These are phyloP conservation scores for Hypoxylon fuscum DNA, from an alignment of 495 filamentous ascomycete genomes.

Conservation along the genomic window DNA sequence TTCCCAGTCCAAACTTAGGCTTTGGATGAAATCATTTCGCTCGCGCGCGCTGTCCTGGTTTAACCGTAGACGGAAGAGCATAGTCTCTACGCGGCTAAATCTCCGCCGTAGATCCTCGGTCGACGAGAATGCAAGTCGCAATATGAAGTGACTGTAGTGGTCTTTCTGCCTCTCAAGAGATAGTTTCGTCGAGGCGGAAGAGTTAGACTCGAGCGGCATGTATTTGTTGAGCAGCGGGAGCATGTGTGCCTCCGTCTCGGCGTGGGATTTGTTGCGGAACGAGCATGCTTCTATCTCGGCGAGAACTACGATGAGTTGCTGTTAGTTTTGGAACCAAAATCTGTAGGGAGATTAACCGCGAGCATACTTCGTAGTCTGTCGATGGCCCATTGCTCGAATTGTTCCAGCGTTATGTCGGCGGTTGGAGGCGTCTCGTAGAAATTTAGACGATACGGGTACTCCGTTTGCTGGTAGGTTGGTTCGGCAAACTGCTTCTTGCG, in stretches of 20 bases:
- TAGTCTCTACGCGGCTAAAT: conserved; percentile 85
- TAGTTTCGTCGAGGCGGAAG: conserved; percentile 65
- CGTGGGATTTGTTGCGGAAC: conserved; percentile 84
- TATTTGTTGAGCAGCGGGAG: conserved; percentile 83
- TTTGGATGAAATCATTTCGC: conserved; percentile 76
- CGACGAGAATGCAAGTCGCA: conserved; percentile 89
- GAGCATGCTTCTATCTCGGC: conserved; percentile 95
- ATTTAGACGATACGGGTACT: conserved; percentile 88
- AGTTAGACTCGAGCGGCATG: conserved; percentile 82
- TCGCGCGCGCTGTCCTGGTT: conserved; percentile 74
- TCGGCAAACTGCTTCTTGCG: conserved; percentile 88
- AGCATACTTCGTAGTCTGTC: conserved; percentile 77
- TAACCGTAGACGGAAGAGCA: conserved; percentile 85
- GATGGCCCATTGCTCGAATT: conserved; percentile 99
- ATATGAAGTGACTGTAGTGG: conserved; percentile 97
- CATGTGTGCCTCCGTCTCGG: conserved; percentile 83
- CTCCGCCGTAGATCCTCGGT: conserved; percentile 92
- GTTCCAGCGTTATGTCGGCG: conserved; percentile 92
- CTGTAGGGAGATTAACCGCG: not conserved
- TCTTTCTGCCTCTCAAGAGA: conserved; percentile 88
- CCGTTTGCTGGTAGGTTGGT: conserved; percentile 71
- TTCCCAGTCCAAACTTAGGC: conserved; percentile 76
- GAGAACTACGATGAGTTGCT: conserved; percentile 67
- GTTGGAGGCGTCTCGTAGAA: conserved; percentile 91
- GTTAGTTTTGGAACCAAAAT: conserved; percentile 18